phyloP scores from a whole-genome alignment of 768 basidiomycete species.

The Boletus speciosus region DNA sequence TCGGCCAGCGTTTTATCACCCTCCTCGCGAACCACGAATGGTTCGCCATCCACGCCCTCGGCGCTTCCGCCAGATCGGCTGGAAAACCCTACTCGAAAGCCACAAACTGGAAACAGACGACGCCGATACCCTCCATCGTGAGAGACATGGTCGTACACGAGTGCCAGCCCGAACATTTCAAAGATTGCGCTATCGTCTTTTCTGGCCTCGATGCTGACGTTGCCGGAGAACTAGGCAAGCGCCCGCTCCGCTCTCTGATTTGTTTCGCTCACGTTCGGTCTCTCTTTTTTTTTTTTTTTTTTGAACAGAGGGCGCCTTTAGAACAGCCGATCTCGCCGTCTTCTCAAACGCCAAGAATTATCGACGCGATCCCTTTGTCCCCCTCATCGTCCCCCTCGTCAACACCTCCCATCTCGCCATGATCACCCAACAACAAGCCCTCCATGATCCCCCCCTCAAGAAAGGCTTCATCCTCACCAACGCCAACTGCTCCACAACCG shows the following conservation, averaged over 20 bases:
- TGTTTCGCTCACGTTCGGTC: neutral
- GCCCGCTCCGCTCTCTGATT: neutral
- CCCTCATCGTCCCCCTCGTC: conserved; percentile 94
- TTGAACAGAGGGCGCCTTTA: conserved; percentile 67
- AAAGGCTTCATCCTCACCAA: conserved; percentile 97
- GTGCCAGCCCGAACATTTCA: conserved; percentile 75
- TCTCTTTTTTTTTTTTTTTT: neutral
- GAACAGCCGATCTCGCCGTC: conserved; percentile 82
- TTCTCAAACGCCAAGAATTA: conserved; percentile 99
- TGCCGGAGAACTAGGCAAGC: conserved; percentile 88
- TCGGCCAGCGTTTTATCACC: conserved; percentile 92
- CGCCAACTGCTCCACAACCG: conserved; percentile 97
- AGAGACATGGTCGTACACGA: conserved; percentile 58
- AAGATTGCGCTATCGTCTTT: conserved; percentile 83
- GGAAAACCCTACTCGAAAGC: conserved; percentile 75
- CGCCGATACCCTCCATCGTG: conserved; percentile 66
- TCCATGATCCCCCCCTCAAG: conserved; percentile 62
- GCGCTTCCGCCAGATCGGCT: conserved; percentile 85
- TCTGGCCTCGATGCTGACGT: conserved; percentile 95
- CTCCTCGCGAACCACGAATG: conserved; percentile 87
- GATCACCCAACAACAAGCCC: conserved; percentile 73
- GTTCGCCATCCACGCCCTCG: conserved; percentile 83
- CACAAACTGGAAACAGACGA: conserved; percentile 84
- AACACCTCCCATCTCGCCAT: conserved; percentile 85
- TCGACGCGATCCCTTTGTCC: conserved; percentile 86